Evolutionary conservation across 257 asterid genomes (phyloP).

Genomic region (Perilla frutescens): DNA sequence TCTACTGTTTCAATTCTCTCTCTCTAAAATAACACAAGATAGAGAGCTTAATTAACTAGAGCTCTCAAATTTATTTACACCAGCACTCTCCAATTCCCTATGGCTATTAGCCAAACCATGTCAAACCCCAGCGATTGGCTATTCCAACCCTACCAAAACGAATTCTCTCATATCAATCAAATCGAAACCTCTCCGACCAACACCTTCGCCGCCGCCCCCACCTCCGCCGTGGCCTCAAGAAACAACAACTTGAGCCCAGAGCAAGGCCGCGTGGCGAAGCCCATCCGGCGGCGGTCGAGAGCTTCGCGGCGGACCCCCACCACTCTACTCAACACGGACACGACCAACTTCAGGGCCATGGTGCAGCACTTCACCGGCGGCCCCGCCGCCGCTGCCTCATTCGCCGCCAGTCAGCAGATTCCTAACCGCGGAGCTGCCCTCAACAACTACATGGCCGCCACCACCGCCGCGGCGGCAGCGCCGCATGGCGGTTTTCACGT

Average conservation of each 20-base stretch:
- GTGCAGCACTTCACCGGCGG: constrained; percentile 63
- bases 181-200: constrained; percentile 26
- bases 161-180: constrained; percentile 20
- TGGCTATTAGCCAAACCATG: constrained; percentile 53
- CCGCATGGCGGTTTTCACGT: constrained; percentile 35
- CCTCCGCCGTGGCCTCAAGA: constrained; percentile 32
- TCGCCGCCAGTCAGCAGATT: constrained; percentile 29
- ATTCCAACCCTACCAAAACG: constrained; percentile 37
- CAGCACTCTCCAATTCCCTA: background rate
- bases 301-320: constrained; percentile 60
- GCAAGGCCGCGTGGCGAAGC: constrained; percentile 51
- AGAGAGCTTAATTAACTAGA: background rate
- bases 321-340: constrained; percentile 65
- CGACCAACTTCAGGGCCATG: constrained; percentile 64
- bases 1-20: background rate
- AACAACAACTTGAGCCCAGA: constrained; percentile 37
- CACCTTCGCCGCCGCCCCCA: background rate
- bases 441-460: constrained; percentile 22
- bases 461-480: constrained; percentile 5
- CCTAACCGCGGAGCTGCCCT: constrained; percentile 19
- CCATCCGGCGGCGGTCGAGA: constrained; percentile 52
- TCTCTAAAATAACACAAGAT: background rate
- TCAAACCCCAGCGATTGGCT: constrained; percentile 46
- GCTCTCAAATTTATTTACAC: background rate
- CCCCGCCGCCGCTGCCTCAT: constrained; percentile 38